Percentiles rank a stretch among this genome's conserved stretches.
Conservation (phyloP, 2,329 filamentous ascomycete genomes). For the Coniochaeta prunicola region DNA sequence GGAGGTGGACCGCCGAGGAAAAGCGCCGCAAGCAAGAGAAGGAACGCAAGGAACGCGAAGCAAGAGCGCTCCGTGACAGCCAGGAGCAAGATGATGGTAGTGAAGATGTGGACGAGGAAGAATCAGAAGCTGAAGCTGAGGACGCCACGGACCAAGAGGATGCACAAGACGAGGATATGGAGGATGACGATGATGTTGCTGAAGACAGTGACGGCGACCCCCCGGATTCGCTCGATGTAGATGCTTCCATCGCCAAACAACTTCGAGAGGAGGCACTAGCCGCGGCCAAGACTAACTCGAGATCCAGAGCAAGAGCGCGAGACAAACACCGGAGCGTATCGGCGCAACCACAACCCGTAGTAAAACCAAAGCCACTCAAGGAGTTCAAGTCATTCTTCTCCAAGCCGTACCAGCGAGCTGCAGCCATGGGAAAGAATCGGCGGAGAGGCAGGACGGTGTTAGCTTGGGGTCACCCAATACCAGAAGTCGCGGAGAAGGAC, state of each 20-base stretch:
- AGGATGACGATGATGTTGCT: constrained; percentile 13
- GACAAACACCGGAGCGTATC: constrained; percentile 16
- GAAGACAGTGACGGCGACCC: constrained; percentile 39
- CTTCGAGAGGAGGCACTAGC: constrained; percentile 64
- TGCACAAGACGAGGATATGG: constrained; percentile 15
- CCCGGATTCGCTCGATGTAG: constrained; percentile 61
- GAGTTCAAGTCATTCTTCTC: constrained; percentile 84
- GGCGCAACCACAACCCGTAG: constrained; percentile 14
- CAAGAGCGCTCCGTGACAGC: constrained; percentile 19
- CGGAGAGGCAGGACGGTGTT: constrained; percentile 62
- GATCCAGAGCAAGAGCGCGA: constrained; percentile 23
- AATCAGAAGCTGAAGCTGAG: constrained; percentile 26
- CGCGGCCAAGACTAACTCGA: constrained; percentile 29
- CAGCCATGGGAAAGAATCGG: constrained; percentile 66
- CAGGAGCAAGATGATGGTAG: constrained; percentile 10
- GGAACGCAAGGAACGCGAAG: constrained; percentile 51
- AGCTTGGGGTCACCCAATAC: constrained; percentile 77
- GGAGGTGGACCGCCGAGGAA: constrained; percentile 81
- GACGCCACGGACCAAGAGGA: constrained; percentile 19
- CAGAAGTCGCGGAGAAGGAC: constrained; percentile 62
- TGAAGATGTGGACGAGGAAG: constrained; percentile 13
- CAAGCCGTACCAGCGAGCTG: constrained; percentile 72
- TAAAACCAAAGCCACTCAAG: constrained; percentile 33
- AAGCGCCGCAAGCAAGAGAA: constrained; percentile 72
- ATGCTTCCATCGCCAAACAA: constrained; percentile 66